Conservation (phyloP, 83 land plant genomes). For the Thuja plicata region DNA sequence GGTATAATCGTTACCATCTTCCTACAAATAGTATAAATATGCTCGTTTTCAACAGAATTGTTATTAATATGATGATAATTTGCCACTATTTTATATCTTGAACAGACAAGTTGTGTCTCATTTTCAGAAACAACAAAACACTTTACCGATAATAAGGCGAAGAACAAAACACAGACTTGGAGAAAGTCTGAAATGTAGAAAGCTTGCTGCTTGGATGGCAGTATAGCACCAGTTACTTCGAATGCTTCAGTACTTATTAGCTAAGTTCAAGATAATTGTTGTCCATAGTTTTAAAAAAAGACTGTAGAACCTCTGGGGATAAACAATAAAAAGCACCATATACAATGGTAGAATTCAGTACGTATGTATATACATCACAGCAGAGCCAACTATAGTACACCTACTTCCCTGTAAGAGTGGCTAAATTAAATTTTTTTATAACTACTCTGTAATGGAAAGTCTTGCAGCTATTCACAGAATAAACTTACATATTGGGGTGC, state of each 20-base stretch:
- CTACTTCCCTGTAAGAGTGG: not conserved
- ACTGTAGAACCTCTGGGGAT: not conserved
- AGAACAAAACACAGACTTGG: not conserved
- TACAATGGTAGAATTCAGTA: not conserved
- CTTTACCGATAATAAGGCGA: not conserved
- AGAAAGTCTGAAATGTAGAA: not conserved
- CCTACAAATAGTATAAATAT: not conserved
- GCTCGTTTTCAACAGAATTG: not conserved
- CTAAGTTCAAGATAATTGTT: not conserved
- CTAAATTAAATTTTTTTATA: not conserved
- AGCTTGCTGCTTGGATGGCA: not conserved
- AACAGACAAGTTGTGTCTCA: not conserved
- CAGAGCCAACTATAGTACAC: not conserved
- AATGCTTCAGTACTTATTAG: not conserved
- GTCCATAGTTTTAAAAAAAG: not conserved
- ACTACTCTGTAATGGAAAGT: not conserved
- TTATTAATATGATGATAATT: not conserved
- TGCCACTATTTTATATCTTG: not conserved
- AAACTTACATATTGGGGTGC: not conserved
- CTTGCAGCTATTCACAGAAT: not conserved
- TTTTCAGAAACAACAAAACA: not conserved
- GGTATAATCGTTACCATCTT: not conserved
- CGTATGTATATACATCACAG: not conserved
- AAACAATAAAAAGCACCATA: not conserved
- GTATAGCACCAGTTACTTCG: not conserved